These are phyloP conservation scores for Heritiera littoralis DNA, from an alignment of 345 rosid genomes.

Conservation along the genomic window DNA sequence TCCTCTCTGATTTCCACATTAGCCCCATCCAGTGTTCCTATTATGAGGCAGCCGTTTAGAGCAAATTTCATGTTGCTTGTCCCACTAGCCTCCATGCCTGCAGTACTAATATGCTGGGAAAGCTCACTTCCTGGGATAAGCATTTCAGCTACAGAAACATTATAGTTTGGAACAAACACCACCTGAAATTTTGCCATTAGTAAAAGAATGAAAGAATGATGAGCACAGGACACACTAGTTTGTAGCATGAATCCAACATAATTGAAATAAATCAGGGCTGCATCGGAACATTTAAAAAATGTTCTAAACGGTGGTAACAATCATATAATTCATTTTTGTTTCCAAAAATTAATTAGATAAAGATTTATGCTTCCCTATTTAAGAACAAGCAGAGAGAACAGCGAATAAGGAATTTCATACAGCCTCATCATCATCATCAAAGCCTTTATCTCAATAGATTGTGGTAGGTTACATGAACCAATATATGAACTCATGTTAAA, in stretches of 20 bases:
- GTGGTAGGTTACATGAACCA: too few relatives aligned
- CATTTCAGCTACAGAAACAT: conserved; percentile 90
- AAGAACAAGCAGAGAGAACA: neutral
- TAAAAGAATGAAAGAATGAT: neutral
- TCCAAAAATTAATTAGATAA: neutral
- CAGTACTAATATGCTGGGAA: conserved; percentile 97
- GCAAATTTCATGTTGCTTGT: conserved; percentile 99
- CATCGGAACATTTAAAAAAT: neutral
- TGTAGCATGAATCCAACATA: neutral
- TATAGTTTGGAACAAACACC: conserved; percentile 96
- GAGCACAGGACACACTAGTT: neutral
- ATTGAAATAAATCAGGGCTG: neutral
- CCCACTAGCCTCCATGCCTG: conserved; percentile 99
- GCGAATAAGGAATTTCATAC: neutral
- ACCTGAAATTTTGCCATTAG: conserved; percentile 48
- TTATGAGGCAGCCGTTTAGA: conserved; percentile 92
- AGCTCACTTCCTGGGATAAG: conserved; percentile 98
- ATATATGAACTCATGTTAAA: too few relatives aligned
- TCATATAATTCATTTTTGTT: neutral
- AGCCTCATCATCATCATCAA: neutral
- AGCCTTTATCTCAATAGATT: too few relatives aligned
- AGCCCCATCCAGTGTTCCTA: conserved; percentile 97
- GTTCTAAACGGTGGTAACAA: neutral
- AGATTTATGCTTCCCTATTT: neutral
- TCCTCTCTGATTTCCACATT: conserved; percentile 98